These are phyloP conservation scores for Epichloe hybrida DNA, from an alignment of 2,329 filamentous ascomycete species.

Conservation along the genomic window DNA sequence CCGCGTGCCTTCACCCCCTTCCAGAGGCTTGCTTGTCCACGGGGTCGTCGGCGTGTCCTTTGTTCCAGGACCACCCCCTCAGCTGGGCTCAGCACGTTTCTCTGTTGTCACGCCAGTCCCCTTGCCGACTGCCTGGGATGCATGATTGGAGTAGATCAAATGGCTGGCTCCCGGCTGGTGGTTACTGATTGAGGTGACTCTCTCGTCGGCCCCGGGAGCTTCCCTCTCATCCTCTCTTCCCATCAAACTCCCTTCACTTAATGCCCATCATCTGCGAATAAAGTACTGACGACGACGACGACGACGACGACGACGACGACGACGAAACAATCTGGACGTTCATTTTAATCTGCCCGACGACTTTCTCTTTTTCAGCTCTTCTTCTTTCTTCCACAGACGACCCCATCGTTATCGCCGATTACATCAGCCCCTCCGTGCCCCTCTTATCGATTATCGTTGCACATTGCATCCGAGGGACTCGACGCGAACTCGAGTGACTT, in stretches of 20 bases:
- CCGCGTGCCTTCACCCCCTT: neutral
- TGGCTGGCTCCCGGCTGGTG: too few relatives aligned
- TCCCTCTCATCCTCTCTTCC: neutral
- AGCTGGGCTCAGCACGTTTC: constrained; percentile 2
- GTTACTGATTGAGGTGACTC: neutral
- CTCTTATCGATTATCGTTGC: constrained; percentile 3
- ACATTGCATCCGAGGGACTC: neutral
- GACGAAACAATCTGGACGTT: constrained; percentile 1
- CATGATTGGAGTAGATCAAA: too few relatives aligned
- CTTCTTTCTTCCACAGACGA: neutral
- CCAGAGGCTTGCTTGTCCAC: neutral
- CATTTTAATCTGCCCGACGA: neutral
- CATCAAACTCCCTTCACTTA: neutral
- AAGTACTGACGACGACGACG: constrained; percentile 4
- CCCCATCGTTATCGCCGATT: constrained; percentile 1
- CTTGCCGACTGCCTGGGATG: neutral
- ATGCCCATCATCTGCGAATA: neutral
- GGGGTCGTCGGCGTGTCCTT: too few relatives aligned
- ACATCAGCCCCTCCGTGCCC: constrained; percentile 6
- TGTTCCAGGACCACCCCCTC: neutral
- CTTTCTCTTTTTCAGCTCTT: neutral
- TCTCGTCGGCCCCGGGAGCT: constrained; percentile 2
- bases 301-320: constrained; percentile 3
- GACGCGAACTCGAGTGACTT: constrained; percentile 1
- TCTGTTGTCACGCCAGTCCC: neutral